These are phyloP conservation scores for Ensete ventricosum DNA, from an alignment of 176 grass and related monocot genomes.

Conservation along the genomic window DNA sequence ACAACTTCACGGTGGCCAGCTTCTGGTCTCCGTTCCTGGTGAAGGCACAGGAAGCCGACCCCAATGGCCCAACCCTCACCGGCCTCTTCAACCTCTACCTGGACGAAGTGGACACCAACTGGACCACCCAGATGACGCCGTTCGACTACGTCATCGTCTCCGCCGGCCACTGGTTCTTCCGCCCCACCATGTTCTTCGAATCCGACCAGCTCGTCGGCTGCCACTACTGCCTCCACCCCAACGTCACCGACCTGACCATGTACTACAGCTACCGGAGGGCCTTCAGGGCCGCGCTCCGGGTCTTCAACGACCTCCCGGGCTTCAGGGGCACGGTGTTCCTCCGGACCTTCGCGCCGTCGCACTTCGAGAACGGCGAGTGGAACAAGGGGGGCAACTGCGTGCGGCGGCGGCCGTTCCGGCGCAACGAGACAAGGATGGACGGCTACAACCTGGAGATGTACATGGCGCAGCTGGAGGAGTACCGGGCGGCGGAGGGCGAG, in stretches of 20 bases:
- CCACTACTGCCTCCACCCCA: slow-evolving; percentile 30
- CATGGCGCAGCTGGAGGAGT: slow-evolving; percentile 47
- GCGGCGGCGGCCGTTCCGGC: slow-evolving; percentile 22
- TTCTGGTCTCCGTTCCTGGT: slow-evolving; percentile 13
- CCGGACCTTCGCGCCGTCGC: slow-evolving; percentile 48
- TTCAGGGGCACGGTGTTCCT: slow-evolving; percentile 29
- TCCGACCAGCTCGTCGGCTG: slow-evolving; percentile 32
- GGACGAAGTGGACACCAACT: slow-evolving; percentile 1
- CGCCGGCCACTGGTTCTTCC: slow-evolving; percentile 42
- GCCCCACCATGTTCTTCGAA: slow-evolving; percentile 36
- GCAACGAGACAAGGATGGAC: slow-evolving; percentile 20
- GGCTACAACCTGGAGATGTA: slow-evolving; percentile 34
- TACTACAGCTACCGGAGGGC: slow-evolving; percentile 31
- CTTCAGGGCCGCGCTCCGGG: slow-evolving; percentile 30
- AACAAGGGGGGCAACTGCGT: slow-evolving; percentile 54
- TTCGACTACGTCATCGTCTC: slow-evolving; percentile 60
- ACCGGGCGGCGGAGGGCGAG: slow-evolving; percentile 13
- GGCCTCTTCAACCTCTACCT: slow-evolving; percentile 7
- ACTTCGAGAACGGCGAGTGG: slow-evolving; percentile 71
- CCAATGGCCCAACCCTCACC: not conserved
- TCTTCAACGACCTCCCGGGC: slow-evolving; percentile 2
- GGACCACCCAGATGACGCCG: not conserved
- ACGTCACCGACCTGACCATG: slow-evolving; percentile 35
- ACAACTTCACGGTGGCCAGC: slow-evolving; percentile 10
- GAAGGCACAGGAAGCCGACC: not conserved